A percentile compares a stretch with the other conserved stretches of the same genome.
phyloP scores from a whole-genome alignment of 768 basidiomycete species.

The Boletus huronensis region DNA sequence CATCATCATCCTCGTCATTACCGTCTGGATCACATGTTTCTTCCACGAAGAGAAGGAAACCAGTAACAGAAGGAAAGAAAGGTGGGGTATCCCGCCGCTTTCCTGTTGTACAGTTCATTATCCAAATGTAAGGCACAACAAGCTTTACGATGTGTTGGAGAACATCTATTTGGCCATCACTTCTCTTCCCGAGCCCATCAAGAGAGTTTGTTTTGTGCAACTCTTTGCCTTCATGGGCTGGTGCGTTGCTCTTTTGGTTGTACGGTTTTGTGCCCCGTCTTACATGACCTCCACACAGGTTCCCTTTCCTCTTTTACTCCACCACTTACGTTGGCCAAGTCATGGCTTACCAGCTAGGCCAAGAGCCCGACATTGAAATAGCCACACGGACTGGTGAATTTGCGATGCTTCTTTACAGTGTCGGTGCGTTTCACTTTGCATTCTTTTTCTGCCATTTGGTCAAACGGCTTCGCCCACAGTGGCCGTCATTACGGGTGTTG shows the following conservation, averaged over 20 bases:
- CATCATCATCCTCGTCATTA: constrained; percentile 70
- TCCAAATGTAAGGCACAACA: constrained; percentile 36
- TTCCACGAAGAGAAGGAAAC: constrained; percentile 79
- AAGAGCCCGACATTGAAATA: constrained; percentile 76
- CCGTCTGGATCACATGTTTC: constrained; percentile 87
- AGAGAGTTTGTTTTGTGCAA: constrained; percentile 89
- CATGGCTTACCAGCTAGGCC: constrained; percentile 75
- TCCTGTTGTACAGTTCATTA: constrained; percentile 1
- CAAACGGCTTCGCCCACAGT: constrained; percentile 43
- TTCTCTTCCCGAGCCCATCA: constrained; percentile 78
- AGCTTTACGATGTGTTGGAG: constrained; percentile 65
- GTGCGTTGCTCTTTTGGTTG: constrained; percentile 37
- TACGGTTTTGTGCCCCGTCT: constrained; percentile 4
- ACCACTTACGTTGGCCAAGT: constrained; percentile 94
- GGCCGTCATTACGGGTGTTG: constrained; percentile 76
- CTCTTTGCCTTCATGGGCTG: constrained; percentile 97
- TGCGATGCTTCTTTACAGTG: constrained; percentile 87
- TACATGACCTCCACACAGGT: constrained; percentile 45
- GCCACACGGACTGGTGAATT: constrained; percentile 85
- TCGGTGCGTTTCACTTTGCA: constrained; percentile 48
- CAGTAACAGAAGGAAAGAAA: constrained; percentile 42
- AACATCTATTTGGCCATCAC: constrained; percentile 74
- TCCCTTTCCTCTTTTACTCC: constrained; percentile 92
- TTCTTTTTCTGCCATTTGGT: not conserved
- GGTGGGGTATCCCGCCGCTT: constrained; percentile 27